Evolutionary conservation across 768 basidiomycete species (phyloP), one percentile per base, ranked within the genome.

Genomic region (Aureoboletus auriporus): DNA sequence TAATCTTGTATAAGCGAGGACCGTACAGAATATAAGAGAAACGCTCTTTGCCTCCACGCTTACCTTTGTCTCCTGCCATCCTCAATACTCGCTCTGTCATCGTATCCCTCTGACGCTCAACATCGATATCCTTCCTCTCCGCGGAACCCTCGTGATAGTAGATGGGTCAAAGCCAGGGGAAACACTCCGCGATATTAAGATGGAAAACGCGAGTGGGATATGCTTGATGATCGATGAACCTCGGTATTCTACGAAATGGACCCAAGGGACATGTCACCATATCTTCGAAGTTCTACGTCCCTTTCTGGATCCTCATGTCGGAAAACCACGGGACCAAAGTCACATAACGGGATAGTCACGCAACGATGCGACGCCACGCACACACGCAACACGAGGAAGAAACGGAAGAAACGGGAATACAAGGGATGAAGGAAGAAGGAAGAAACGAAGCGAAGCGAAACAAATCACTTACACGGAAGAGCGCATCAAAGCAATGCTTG

Each of bases 401-500:
- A 20, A 39, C 13, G 17, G 8, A 37, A 43, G 11, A 11, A n/a
- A 31, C 29, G 38, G 34, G 9, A 37, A 41, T 13, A 12, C 17
- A 34, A 29, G 37, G 36, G 9, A 33, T 34, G 47, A 26, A 43
- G 26, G 23, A 42, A 39, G 45, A 10, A 42, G n/a, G n/a, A 47
- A 40, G 16, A 16, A 44, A 1, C 27, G 35, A 47, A 11, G 28
- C 28, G n/a, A 53, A 49, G 9, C 0, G n/a, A 44, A 27, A 2
- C 1, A 34, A 34, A n/a, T 5, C n/a, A 77, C 86, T 69, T 64
- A 91, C 89, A 45, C 90, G 73, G 71, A 83, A 89, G 12, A 95
- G 71, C 0, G 91, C 93, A 70, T 94, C 91, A 46, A 94, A 80
- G 55, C 85, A 88, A 65, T 94, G 78, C 71, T 89, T 89, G 66